Percentiles rank a stretch among this genome's conserved stretches.
Evolutionary conservation across 257 asterid species (phyloP).

Genomic region (Fraxinus pennsylvanica): DNA sequence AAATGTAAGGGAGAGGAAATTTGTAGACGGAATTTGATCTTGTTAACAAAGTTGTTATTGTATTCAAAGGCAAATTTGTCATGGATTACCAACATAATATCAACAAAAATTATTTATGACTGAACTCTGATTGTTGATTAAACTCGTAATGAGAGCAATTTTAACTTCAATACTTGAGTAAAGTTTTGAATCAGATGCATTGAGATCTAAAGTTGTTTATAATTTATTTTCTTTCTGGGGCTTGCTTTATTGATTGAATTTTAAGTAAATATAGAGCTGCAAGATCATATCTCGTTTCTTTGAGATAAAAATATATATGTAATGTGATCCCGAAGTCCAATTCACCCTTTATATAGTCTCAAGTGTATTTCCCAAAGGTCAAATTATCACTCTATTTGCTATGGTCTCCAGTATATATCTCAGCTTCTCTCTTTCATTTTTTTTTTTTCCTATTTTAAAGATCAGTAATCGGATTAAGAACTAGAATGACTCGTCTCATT

Average conservation of each 20-base stretch:
- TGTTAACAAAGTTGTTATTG: neutral
- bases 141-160: neutral
- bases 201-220: neutral
- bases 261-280: neutral
- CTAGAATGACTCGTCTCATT: constrained; percentile 14
- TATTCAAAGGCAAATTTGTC: neutral
- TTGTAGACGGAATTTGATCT: neutral
- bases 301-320: too few species aligned
- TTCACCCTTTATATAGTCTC: too few species aligned
- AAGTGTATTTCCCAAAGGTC: neutral
- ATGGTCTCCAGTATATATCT: too few species aligned
- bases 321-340: neutral
- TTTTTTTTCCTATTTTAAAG: neutral
- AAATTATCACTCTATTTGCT: neutral
- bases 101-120: neutral
- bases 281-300: neutral
- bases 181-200: neutral
- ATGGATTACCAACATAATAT: neutral
- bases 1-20: neutral
- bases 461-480: constrained; percentile 9
- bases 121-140: neutral
- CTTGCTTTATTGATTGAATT: neutral
- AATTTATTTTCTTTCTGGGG: neutral
- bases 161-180: neutral
- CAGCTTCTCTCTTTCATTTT: neutral